These are phyloP conservation scores for Millerago galiae DNA, from an alignment of 805 yeast genomes.

Conservation along the genomic window DNA sequence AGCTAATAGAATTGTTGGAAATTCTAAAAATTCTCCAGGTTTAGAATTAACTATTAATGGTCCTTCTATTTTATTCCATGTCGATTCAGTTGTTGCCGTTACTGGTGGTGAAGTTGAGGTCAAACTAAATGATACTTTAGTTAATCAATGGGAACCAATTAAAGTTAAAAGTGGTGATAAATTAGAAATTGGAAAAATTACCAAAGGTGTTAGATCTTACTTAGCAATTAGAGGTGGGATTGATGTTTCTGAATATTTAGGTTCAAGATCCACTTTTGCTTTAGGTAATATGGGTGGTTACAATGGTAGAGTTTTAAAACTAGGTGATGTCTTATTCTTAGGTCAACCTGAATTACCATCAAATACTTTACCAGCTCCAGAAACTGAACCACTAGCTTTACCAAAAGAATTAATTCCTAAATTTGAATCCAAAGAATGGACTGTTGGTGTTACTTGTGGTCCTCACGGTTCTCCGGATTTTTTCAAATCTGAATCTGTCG, in stretches of 20 bases:
- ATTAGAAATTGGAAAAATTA: slow-evolving; percentile 73
- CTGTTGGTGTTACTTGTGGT: slow-evolving; percentile 90
- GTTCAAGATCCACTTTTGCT: slow-evolving; percentile 95
- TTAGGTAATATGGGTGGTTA: slow-evolving; percentile 89
- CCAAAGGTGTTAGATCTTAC: slow-evolving; percentile 83
- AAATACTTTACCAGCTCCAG: slow-evolving; percentile 68
- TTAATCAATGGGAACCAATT: slow-evolving; percentile 69
- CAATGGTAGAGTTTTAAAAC: slow-evolving; percentile 85
- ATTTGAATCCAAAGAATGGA: slow-evolving; percentile 46
- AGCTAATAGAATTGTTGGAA: slow-evolving; percentile 90
- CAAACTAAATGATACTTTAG: slow-evolving; percentile 52
- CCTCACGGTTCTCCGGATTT: slow-evolving; percentile 98
- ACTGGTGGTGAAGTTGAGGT: slow-evolving; percentile 82
- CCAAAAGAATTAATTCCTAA: slow-evolving; percentile 40
- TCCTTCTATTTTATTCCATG: slow-evolving; percentile 81
- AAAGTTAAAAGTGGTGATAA: slow-evolving; percentile 67
- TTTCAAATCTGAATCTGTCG: slow-evolving; percentile 68
- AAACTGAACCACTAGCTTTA: slow-evolving; percentile 51
- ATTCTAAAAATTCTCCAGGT: slow-evolving; percentile 75
- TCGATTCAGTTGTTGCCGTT: slow-evolving; percentile 67
- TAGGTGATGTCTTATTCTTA: slow-evolving; percentile 86
- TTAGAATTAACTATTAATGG: slow-evolving; percentile 85
- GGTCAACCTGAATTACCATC: slow-evolving; percentile 70
- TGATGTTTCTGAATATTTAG: slow-evolving; percentile 89
- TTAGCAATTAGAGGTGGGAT: slow-evolving; percentile 88